phyloP scores from a whole-genome alignment of 2,329 filamentous ascomycete genomes.

The Fusarium sp. region DNA sequence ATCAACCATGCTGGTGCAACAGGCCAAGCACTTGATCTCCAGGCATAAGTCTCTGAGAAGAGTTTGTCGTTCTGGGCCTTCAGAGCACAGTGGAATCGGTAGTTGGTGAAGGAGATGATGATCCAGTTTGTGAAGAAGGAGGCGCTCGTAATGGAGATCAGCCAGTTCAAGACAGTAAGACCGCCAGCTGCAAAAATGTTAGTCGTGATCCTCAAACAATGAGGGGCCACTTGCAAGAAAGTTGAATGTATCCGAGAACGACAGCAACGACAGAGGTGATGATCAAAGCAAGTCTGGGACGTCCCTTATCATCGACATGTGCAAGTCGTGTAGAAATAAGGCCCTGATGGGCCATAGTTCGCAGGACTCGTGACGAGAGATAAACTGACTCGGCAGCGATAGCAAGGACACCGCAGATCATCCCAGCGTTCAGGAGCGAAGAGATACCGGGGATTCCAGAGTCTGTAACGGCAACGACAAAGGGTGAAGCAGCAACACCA shows the following conservation, averaged over 20 bases:
- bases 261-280: constrained; percentile 5
- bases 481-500: constrained; percentile 28
- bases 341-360: constrained; percentile 26
- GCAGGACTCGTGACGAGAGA: constrained; percentile 20
- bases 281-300: constrained; percentile 17
- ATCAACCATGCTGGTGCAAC: constrained; percentile 13
- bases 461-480: constrained; percentile 24
- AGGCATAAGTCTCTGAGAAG: constrained; percentile 25
- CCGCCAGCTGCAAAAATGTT: not conserved
- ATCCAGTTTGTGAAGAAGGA: constrained; percentile 34
- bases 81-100: constrained; percentile 25
- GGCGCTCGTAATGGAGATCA: constrained; percentile 30
- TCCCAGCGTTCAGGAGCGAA: constrained; percentile 29
- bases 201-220: not conserved
- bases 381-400: constrained; percentile 28
- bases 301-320: constrained; percentile 11
- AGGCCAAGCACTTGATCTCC: constrained; percentile 19
- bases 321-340: constrained; percentile 3
- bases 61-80: constrained; percentile 22
- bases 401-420: constrained; percentile 32
- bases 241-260: constrained; percentile 20
- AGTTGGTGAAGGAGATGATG: constrained; percentile 28
- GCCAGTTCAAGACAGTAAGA: constrained; percentile 21
- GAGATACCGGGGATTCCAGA: constrained; percentile 24
- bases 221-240: not conserved